Evolutionary conservation across 1,284 basidiomycete species (phyloP).

Genomic region (Acaromyces ingoldii): DNA sequence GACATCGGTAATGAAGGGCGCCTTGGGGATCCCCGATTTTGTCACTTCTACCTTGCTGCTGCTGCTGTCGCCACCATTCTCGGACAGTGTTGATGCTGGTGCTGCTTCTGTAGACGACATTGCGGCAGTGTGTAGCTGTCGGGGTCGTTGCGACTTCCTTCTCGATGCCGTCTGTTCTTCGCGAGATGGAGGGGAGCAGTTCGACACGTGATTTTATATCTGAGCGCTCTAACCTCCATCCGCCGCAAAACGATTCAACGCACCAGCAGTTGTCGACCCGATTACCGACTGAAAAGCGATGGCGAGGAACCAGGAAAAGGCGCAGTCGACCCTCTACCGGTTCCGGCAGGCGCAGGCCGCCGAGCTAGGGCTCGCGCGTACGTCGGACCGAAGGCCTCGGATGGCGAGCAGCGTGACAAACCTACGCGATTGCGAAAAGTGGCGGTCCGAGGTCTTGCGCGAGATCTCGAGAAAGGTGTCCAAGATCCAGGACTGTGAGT

Average conservation of each 20-base stretch:
- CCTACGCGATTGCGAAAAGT: conserved; percentile 85
- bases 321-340: conserved; percentile 86
- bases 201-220: too few relatives aligned
- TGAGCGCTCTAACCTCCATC: too few relatives aligned
- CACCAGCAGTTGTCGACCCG: too few relatives aligned
- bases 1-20: conserved; percentile 85
- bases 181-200: too few relatives aligned
- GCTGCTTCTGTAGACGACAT: too few relatives aligned
- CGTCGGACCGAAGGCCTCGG: conserved; percentile 57
- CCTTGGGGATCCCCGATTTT: conserved; percentile 85
- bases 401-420: conserved; percentile 87
- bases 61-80: too few relatives aligned
- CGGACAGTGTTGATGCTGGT: too few relatives aligned
- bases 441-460: conserved; percentile 87
- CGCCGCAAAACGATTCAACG: too few relatives aligned
- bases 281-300: too few relatives aligned
- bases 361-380: conserved; percentile 66
- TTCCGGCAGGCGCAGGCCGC: conserved; percentile 94
- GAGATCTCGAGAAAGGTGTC: conserved; percentile 94
- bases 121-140: too few relatives aligned
- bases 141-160: too few relatives aligned
- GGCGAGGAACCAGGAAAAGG: conserved; percentile 50
- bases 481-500: conserved; percentile 91
- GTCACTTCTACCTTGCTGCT: conserved; percentile 58
- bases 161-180: too few relatives aligned